phyloP scores from a whole-genome alignment of 1,139 yeast species.

The Pichia sp. region DNA sequence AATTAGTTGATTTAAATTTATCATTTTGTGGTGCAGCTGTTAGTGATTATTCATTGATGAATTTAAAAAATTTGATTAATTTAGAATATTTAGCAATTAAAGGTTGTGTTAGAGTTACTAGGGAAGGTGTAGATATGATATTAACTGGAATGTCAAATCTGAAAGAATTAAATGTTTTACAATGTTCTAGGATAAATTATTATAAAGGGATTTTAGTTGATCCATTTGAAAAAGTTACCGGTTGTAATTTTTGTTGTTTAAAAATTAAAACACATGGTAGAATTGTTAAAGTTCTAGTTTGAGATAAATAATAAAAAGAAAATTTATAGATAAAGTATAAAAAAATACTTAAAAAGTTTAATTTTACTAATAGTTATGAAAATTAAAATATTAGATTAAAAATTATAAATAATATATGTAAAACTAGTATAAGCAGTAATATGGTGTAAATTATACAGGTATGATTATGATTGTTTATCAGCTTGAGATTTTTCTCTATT shows the following conservation, averaged over 20 bases:
- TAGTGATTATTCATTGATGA: slow-evolving; percentile 59
- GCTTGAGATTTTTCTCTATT: background rate
- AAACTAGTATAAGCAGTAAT: too few relatives aligned
- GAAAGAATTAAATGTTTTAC: slow-evolving; percentile 53
- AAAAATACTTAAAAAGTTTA: too few relatives aligned
- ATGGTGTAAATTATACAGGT: too few relatives aligned
- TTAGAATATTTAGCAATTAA: slow-evolving; percentile 47
- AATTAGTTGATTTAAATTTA: slow-evolving; percentile 46
- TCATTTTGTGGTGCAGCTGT: slow-evolving; percentile 80
- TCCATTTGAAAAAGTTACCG: slow-evolving; percentile 40
- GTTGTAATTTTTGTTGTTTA: slow-evolving; percentile 51
- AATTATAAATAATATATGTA: too few relatives aligned
- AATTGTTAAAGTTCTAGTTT: slow-evolving; percentile 47
- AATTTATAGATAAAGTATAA: background rate
- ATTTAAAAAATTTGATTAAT: slow-evolving; percentile 48
- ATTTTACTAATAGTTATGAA: too few relatives aligned
- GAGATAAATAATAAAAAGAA: background rate
- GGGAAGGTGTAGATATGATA: slow-evolving; percentile 66
- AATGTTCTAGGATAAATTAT: slow-evolving; percentile 42
- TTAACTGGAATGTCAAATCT: slow-evolving; percentile 52
- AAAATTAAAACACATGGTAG: slow-evolving; percentile 50
- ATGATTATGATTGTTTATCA: too few relatives aligned
- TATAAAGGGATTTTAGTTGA: slow-evolving; percentile 59
- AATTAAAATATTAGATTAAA: too few relatives aligned
- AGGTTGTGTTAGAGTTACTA: slow-evolving; percentile 70